A percentile compares a stretch with the other conserved stretches of the same genome.
phyloP scores from a whole-genome alignment of 2,329 filamentous ascomycete genomes.

The Ophiostoma himal-ulmi region DNA sequence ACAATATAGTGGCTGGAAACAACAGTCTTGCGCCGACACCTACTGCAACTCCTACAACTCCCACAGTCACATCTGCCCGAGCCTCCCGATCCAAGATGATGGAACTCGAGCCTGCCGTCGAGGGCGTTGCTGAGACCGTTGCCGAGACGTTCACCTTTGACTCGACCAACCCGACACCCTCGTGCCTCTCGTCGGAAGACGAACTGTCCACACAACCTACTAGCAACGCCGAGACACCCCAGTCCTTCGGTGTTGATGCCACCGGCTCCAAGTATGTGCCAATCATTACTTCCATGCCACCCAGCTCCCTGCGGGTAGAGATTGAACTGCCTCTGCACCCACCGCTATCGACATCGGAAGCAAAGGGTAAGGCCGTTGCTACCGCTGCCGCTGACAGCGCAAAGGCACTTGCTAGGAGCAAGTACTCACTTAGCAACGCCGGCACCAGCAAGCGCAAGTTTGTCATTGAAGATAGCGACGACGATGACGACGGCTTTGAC shows the following conservation, averaged over 20 bases:
- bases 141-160: slow-evolving; percentile 30
- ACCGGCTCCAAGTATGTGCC: slow-evolving; percentile 17
- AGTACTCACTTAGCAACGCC: slow-evolving; percentile 43
- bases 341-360: not conserved
- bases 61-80: slow-evolving; percentile 18
- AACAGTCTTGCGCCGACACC: not conserved
- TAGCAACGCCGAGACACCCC: slow-evolving; percentile 39
- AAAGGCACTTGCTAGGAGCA: slow-evolving; percentile 44
- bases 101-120: not conserved
- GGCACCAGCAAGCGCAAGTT: slow-evolving; percentile 36
- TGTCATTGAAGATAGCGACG: slow-evolving; percentile 30
- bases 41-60: not conserved
- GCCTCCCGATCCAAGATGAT: not conserved
- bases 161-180: slow-evolving; percentile 36
- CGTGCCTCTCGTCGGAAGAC: slow-evolving; percentile 33
- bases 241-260: slow-evolving; percentile 26
- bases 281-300: slow-evolving; percentile 22
- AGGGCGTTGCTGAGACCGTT: slow-evolving; percentile 28
- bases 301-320: slow-evolving; percentile 32
- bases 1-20: slow-evolving; percentile 1
- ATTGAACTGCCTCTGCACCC: slow-evolving; percentile 31
- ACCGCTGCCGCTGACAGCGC: slow-evolving; percentile 35
- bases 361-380: slow-evolving; percentile 6
- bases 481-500: slow-evolving; percentile 25
- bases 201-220: slow-evolving; percentile 42